These are phyloP conservation scores for Larix kaempferi DNA, from an alignment of 75 land plant genomes.

Conservation along the genomic window DNA sequence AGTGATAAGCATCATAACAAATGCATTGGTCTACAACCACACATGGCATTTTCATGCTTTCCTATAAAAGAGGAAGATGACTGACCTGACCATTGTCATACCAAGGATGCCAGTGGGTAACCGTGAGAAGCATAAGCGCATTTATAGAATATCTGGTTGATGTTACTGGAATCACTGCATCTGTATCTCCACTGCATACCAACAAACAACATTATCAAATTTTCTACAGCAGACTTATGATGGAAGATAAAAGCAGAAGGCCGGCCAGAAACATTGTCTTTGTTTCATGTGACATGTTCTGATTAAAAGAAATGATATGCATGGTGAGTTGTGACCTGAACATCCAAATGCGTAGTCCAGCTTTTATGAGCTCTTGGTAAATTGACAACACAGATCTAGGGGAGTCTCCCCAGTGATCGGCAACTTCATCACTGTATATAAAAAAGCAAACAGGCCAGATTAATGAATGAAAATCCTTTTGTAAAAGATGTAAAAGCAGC, in stretches of 20 bases:
- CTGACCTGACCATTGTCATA: slow-evolving; percentile 64
- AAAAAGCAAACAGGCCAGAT: background rate
- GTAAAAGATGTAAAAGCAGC: background rate
- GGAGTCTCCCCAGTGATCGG: slow-evolving; percentile 64
- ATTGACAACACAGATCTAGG: slow-evolving; percentile 77
- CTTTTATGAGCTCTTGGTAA: slow-evolving; percentile 73
- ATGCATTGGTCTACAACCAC: background rate
- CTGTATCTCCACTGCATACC: slow-evolving; percentile 81
- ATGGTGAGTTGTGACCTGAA: slow-evolving; percentile 52
- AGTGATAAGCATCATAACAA: background rate
- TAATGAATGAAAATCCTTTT: background rate
- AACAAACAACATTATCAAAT: background rate
- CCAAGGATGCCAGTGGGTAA: slow-evolving; percentile 83
- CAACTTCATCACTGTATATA: slow-evolving; percentile 51
- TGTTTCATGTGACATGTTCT: background rate
- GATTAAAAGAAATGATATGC: background rate
- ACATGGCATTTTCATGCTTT: background rate
- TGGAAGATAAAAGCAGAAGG: background rate
- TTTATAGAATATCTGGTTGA: slow-evolving; percentile 80
- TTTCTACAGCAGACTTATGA: background rate
- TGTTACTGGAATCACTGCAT: slow-evolving; percentile 89
- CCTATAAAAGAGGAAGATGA: background rate
- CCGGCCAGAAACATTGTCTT: background rate
- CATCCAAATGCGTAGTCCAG: slow-evolving; percentile 84
- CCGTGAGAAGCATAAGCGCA: slow-evolving; percentile 61